Evolutionary conservation across 1,284 basidiomycete genomes (phyloP), one percentile per base, ranked within the genome.

Genomic region (Ceratobasidium sp.): DNA sequence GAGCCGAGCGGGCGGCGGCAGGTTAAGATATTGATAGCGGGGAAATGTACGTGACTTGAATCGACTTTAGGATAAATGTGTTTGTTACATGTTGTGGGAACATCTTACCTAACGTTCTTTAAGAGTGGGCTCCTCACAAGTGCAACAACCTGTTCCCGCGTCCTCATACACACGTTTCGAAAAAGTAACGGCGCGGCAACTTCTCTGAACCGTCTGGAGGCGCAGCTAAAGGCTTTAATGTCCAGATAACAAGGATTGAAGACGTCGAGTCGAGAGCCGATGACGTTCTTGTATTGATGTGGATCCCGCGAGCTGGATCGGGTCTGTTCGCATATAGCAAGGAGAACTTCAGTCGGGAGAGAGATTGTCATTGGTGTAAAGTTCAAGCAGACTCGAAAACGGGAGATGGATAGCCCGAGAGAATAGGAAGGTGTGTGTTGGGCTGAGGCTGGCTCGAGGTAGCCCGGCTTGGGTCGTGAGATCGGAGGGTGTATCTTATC

Each of bases 11-110:
- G 65, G 9, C 65, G 65, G 11, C 65, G 65, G 22, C 48, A 68
- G 24, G 65, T 68, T n/a, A 68, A 22, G 34, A 68, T 68, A 37
- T 68, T 68, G 51, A 68, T 68, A 53, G 51, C 48, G 1, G 65
- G 65, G 27, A 68, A 68, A 27, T 68, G 65, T 5, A 68, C 65
- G 41, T 56, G 65, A 5, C 65, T 68, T 27, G 27, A 24, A 51
- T 29, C 51, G 19, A 29, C 9, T 37, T 29, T 39, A 59, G 7
- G 56, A 37, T 9, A 43, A 46, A 29, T 13, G 13, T 37, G 8
- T 31, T n/a, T n/a, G n/a, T 65, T 6, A 65, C 7, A 51, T 29
- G 19, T n/a, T 56, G 37, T 9, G 24, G n/a, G 9, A 22, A 56
- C 24, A 29, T 24, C 65, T 54, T 68, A 68, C 65, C 51, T 53